These are phyloP conservation scores for Eimeria praecox DNA, from an alignment of 169 alveolate species.

Conservation along the genomic window DNA sequence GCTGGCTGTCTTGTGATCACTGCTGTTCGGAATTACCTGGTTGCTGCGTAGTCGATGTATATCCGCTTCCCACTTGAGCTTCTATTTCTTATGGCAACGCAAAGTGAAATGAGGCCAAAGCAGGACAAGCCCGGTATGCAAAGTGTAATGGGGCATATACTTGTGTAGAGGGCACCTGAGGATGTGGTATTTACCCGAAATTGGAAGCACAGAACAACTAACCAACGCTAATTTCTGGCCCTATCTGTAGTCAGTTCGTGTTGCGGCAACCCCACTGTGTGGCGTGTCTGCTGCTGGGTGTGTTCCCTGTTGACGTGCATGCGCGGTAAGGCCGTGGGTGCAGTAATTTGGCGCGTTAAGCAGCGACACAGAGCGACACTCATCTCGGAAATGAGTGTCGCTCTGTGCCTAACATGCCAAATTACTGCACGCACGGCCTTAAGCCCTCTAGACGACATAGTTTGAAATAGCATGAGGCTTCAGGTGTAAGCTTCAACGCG, in stretches of 20 bases:
- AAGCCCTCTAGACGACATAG: background rate
- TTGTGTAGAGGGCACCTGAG: background rate
- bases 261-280: background rate
- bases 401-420: no score
- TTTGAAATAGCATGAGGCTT: background rate
- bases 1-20: background rate
- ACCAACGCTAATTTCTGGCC: background rate
- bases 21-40: background rate
- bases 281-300: background rate
- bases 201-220: background rate
- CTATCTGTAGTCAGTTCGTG: background rate
- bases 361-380: no score
- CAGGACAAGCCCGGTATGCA: background rate
- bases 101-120: background rate
- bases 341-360: no score
- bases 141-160: background rate
- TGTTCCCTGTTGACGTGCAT: background rate
- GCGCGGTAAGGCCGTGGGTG: background rate
- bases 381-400: background rate
- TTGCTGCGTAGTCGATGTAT: background rate
- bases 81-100: background rate
- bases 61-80: no score
- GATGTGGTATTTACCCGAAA: background rate
- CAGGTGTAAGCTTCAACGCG: background rate
- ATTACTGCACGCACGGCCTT: no score